phyloP scores from a whole-genome alignment of 2,329 filamentous ascomycete genomes.

The Pleomassaria siparia region DNA sequence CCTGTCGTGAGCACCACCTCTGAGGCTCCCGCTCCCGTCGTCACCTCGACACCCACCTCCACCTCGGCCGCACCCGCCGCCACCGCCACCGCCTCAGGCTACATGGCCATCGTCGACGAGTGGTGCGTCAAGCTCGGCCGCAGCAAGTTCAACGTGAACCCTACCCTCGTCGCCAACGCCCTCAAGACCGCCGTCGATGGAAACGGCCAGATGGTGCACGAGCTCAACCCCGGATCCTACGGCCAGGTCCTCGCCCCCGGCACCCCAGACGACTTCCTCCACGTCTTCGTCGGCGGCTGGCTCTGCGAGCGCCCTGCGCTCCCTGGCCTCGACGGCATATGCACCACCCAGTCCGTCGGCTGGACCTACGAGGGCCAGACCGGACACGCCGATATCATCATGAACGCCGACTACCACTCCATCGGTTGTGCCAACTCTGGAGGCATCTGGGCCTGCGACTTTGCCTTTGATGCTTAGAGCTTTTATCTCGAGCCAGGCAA shows the following conservation, averaged over 20 bases:
- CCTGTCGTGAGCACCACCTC: not conserved
- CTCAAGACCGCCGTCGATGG: not conserved
- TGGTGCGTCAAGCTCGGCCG: slow-evolving; percentile 35
- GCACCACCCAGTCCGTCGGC: not conserved
- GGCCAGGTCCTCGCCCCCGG: not conserved
- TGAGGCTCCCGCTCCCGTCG: not conserved
- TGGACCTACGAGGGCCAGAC: not conserved
- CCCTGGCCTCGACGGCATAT: not conserved
- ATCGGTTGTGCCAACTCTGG: too few relatives aligned
- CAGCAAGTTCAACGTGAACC: slow-evolving; percentile 15
- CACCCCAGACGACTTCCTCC: not conserved
- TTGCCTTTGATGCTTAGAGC: too few relatives aligned
- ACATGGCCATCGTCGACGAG: slow-evolving; percentile 28
- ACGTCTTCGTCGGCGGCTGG: not conserved
- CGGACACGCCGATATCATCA: slow-evolving; percentile 37
- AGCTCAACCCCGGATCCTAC: not conserved
- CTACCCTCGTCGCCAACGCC: slow-evolving; percentile 6
- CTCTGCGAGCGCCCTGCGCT: not conserved
- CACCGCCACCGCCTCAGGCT: slow-evolving; percentile 14
- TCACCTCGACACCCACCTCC: not conserved
- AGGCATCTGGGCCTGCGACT: too few relatives aligned
- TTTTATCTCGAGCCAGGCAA: too few relatives aligned
- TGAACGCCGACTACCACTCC: too few relatives aligned
- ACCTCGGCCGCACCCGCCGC: not conserved
- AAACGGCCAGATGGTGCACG: not conserved